Conservation (phyloP, 306 rosid genomes). For the Lathyrus aphaca region DNA sequence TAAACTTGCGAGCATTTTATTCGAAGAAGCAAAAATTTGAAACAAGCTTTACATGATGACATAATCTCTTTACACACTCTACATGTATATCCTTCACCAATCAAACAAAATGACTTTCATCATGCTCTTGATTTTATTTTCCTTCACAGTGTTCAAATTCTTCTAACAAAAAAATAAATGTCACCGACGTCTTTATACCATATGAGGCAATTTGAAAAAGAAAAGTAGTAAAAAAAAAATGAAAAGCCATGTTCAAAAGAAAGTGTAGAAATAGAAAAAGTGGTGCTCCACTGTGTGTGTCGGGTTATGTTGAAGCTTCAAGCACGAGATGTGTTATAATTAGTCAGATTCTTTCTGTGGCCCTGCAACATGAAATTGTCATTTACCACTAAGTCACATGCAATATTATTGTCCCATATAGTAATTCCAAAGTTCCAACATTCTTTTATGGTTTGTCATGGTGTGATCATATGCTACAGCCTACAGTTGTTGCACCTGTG, state of each 20-base stretch:
- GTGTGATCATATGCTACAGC: constrained; percentile 8
- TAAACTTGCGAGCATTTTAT: not conserved
- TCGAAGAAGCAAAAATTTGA: not conserved
- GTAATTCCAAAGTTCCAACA: constrained; percentile 15
- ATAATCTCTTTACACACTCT: constrained; percentile 1
- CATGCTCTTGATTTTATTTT: not conserved
- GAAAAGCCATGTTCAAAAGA: constrained; percentile 20
- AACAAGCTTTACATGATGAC: constrained; percentile 12
- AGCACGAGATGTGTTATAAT: constrained; percentile 28
- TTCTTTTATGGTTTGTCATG: constrained; percentile 28
- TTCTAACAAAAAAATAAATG: not conserved
- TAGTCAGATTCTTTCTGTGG: constrained; percentile 11
- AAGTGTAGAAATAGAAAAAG: constrained; percentile 17
- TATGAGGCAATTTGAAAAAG: not conserved
- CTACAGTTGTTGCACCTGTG: not conserved
- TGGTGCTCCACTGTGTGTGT: constrained; percentile 35
- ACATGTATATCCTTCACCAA: not conserved
- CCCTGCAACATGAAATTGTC: constrained; percentile 36
- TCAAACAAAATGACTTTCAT: constrained; percentile 3
- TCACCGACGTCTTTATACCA: not conserved
- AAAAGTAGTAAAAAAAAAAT: not conserved
- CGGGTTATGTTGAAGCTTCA: constrained; percentile 38
- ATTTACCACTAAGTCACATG: constrained; percentile 44
- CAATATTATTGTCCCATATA: not conserved
- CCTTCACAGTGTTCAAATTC: not conserved